Evolutionary conservation across 768 basidiomycete species (phyloP), one percentile per base, ranked within the genome.

Genomic region (Mycena haematopus): DNA sequence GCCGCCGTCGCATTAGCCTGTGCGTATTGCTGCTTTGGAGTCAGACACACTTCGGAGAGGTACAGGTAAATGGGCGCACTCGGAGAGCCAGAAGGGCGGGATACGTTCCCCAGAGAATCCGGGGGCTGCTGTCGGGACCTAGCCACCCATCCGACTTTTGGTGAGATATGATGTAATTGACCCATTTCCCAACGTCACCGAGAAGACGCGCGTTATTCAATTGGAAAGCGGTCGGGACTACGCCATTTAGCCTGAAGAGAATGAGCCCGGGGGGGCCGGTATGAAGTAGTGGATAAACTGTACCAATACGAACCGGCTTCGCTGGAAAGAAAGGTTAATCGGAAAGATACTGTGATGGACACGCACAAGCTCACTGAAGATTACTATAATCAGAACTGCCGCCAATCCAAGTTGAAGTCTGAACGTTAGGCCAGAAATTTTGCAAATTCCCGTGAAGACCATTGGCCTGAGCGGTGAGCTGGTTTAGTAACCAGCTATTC

Each of bases 31-130:
- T 60, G 31, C 14, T 25, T 27, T 27, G 49, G 7, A 25, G 22
- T 59, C 8, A 49, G 21, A 49, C 8, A 24, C 10, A 3, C 9
- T 44, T 31, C 29, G 36, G 4, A 54, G 45, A 24, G 24, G n/a
- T 6, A 14, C 2, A 24, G 13, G 6, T 19, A 14, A 17, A 10
- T 36, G n/a, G 25, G 17, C 46, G 14, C 25, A 62, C 60, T 10
- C 64, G 50, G 44, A 65, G 64, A 22, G 64, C 64, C 53, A 65
- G 50, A 24, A 65, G 46, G 6, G 59, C 56, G 6, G 64, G 64
- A 42, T 65, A 65, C 6, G 64, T 65, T 40, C 64, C 64, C 64
- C 64, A 65, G 21, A 65, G 52, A 25, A 65, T 56, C 9, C 64
- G 64, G 21, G 64, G 64, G 14, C 17, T 61, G 45, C 64, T 65